A percentile compares a stretch with the other conserved stretches of the same genome.
Evolutionary conservation across 108 stramenopile genomes (phyloP).

Genomic region (Fragilaria crotonensis): DNA sequence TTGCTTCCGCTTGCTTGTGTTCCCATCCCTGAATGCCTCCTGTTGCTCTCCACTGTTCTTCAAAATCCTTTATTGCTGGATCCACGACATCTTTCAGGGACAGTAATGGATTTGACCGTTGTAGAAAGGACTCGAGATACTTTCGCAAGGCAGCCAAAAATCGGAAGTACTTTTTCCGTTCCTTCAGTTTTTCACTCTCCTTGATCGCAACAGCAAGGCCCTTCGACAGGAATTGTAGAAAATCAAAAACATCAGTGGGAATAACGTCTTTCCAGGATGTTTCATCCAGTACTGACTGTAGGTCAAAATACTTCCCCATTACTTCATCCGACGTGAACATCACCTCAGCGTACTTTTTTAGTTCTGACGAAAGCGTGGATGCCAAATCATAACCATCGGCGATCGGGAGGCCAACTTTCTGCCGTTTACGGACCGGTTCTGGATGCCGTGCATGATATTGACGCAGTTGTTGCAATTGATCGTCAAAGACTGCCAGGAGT

Average conservation of each 20-base stretch:
- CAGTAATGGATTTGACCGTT: constrained; percentile 62
- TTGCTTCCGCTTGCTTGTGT: constrained; percentile 48
- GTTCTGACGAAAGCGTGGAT: constrained; percentile 15
- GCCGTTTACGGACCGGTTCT: constrained; percentile 30
- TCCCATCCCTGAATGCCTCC: constrained; percentile 67
- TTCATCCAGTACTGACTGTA: constrained; percentile 33
- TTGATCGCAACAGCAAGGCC: constrained; percentile 20
- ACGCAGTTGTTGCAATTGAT: constrained; percentile 47
- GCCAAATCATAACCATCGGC: constrained; percentile 82
- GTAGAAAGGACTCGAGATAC: constrained; percentile 63
- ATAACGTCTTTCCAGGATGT: neutral
- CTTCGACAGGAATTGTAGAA: constrained; percentile 4
- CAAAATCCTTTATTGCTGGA: constrained; percentile 42
- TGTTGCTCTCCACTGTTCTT: constrained; percentile 41
- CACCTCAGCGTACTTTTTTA: neutral
- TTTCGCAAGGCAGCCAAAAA: constrained; percentile 47
- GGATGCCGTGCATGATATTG: constrained; percentile 61
- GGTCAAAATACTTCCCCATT: constrained; percentile 74
- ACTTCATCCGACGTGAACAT: constrained; percentile 61
- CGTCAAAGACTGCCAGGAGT: constrained; percentile 42
- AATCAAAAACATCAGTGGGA: constrained; percentile 3
- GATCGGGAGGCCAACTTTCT: constrained; percentile 52
- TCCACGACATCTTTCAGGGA: constrained; percentile 34
- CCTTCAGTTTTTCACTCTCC: constrained; percentile 57
- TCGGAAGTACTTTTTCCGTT: constrained; percentile 71